Evolutionary conservation across 1,139 yeast genomes (phyloP).

Genomic region (Arxiozyma slooffiae): DNA sequence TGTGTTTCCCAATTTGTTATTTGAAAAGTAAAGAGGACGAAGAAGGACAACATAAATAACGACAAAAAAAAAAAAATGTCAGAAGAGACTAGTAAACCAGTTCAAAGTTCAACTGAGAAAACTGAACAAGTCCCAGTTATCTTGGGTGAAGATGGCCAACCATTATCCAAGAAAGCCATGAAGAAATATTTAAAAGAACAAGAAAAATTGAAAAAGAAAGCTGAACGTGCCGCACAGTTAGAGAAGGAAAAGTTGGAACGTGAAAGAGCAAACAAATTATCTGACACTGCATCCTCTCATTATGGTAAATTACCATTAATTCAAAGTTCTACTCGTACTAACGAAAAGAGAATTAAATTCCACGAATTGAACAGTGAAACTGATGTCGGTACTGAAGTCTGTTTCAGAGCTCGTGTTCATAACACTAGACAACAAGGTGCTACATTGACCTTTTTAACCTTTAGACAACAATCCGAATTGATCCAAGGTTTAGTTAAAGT

Average conservation of each 20-base stretch:
- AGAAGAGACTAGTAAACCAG: conserved; percentile 9
- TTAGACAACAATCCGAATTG: conserved; percentile 78
- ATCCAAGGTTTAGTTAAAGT: conserved; percentile 75
- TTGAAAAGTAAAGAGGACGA: too few species aligned
- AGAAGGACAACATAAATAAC: background rate
- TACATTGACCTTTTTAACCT: conserved; percentile 78
- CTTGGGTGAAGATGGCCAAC: conserved; percentile 80
- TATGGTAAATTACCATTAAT: conserved; percentile 86
- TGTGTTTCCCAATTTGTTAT: too few species aligned
- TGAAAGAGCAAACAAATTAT: conserved; percentile 48
- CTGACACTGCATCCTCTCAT: conserved; percentile 75
- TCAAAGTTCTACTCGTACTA: conserved; percentile 60
- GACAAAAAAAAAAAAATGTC: conserved; percentile 7
- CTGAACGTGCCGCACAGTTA: conserved; percentile 81
- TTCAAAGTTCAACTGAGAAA: conserved; percentile 3
- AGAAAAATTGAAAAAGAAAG: conserved; percentile 88
- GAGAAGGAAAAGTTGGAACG: conserved; percentile 74
- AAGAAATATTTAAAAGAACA: conserved; percentile 90
- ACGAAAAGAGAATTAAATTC: conserved; percentile 49
- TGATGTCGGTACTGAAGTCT: conserved; percentile 69
- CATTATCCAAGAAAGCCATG: conserved; percentile 87
- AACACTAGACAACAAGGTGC: conserved; percentile 93
- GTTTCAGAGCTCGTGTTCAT: conserved; percentile 90
- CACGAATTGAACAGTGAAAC: conserved; percentile 42
- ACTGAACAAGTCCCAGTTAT: conserved; percentile 25